phyloP scores from a whole-genome alignment of 148 eudicot species.

The Selenicereus undatus region DNA sequence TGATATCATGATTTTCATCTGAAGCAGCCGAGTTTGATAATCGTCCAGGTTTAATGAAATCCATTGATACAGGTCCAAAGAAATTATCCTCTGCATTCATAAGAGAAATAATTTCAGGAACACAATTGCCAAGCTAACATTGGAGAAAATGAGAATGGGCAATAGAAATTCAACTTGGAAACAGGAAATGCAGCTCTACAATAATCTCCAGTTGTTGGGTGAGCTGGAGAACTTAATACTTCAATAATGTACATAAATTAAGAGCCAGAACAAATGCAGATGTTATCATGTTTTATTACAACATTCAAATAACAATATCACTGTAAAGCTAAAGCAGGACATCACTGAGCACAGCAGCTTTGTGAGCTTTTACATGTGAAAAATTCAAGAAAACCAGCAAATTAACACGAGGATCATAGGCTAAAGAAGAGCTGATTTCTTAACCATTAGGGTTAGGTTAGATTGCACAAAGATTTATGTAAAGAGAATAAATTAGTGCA shows the following conservation, averaged over 20 bases:
- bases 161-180: no score
- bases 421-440: background rate
- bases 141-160: no score
- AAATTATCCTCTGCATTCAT: conserved; percentile 66
- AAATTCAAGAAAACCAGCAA: background rate
- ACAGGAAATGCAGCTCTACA: background rate
- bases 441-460: no score
- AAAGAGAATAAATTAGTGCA: background rate
- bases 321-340: background rate
- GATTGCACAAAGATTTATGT: background rate
- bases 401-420: background rate
- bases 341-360: background rate
- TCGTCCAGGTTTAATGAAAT: conserved; percentile 68
- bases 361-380: background rate
- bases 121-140: background rate
- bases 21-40: conserved; percentile 72
- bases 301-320: background rate
- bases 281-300: background rate
- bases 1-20: conserved; percentile 76
- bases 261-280: background rate
- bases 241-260: no score
- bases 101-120: conserved; percentile 14
- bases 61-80: conserved; percentile 89
- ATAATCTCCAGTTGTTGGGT: background rate
- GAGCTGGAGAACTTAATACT: no score